A percentile compares a stretch with the other conserved stretches of the same genome.
Conservation (phyloP, 805 yeast species). For the Metschnikowia henanensis region DNA sequence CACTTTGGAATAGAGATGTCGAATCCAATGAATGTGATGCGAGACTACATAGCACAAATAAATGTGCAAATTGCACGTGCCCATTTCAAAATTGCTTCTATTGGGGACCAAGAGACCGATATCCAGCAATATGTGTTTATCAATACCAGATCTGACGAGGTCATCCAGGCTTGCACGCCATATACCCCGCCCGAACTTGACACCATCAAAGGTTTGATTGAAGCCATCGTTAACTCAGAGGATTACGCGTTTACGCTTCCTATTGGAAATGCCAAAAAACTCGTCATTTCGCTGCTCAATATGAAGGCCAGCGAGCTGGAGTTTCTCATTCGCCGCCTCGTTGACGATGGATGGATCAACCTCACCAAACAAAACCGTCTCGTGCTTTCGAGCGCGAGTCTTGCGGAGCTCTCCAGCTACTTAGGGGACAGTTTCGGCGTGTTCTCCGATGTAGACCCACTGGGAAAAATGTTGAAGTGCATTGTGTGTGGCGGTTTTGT, state of each 20-base stretch:
- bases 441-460: conserved; percentile 13
- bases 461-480: conserved; percentile 47
- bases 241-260: conserved; percentile 35
- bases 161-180: conserved; percentile 39
- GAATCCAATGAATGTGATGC: conserved; percentile 8
- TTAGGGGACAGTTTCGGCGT: conserved; percentile 45
- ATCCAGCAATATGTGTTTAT: conserved; percentile 37
- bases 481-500: conserved; percentile 52
- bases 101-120: conserved; percentile 35
- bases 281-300: conserved; percentile 23
- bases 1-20: conserved; percentile 11
- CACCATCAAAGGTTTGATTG: conserved; percentile 45
- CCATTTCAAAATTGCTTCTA: conserved; percentile 45
- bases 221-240: conserved; percentile 43
- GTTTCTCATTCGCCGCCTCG: conserved; percentile 38
- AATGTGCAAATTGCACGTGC: conserved; percentile 33
- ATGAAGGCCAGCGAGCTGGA: conserved; percentile 38
- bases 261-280: conserved; percentile 36
- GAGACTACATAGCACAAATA: conserved; percentile 26
- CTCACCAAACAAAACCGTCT: conserved; percentile 30
- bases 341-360: conserved; percentile 58
- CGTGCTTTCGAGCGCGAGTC: conserved; percentile 38
- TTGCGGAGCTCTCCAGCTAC: conserved; percentile 49
- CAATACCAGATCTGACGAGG: conserved; percentile 40
- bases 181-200: conserved; percentile 41